Percentiles rank a stretch among this genome's conserved stretches.
phyloP scores from a whole-genome alignment of 352 stramenopile genomes.

The Pythium pyrilobum region DNA sequence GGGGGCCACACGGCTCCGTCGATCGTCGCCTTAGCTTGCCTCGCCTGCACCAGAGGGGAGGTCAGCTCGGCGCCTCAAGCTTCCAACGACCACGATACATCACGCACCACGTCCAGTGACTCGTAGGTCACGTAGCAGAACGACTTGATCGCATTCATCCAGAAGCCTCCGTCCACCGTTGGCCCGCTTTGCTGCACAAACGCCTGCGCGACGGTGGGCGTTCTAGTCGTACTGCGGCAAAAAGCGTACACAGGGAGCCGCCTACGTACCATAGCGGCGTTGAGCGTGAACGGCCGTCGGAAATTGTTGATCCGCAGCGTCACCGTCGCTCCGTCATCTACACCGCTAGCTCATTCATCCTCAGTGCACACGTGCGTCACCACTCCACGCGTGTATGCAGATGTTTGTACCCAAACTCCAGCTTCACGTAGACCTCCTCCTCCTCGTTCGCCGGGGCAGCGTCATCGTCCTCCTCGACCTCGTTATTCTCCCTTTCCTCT shows the following conservation, averaged over 20 bases:
- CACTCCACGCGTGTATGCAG: background rate
- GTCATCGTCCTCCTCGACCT: background rate
- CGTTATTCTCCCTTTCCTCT: background rate
- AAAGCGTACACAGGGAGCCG: no score
- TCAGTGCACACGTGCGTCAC: background rate
- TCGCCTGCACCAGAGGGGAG: constrained; percentile 44
- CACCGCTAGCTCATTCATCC: background rate
- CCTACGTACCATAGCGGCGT: constrained; percentile 55
- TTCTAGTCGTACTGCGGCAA: background rate
- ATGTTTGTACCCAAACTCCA: background rate
- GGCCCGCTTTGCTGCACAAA: constrained; percentile 47
- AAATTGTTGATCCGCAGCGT: constrained; percentile 71
- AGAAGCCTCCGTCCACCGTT: constrained; percentile 75
- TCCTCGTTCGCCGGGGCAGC: no score
- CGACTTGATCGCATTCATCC: constrained; percentile 87
- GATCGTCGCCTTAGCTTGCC: constrained; percentile 37
- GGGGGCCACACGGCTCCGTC: constrained; percentile 61
- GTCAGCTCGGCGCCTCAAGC: no score
- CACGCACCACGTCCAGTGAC: background rate
- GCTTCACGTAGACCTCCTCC: background rate
- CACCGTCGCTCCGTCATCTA: background rate
- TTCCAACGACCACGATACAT: no score
- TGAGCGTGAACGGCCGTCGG: constrained; percentile 64
- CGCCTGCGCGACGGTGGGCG: constrained; percentile 19
- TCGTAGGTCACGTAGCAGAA: constrained; percentile 81